Evolutionary conservation across 164 flowering plant species (phyloP).

Genomic region (Akebia trifoliata): DNA sequence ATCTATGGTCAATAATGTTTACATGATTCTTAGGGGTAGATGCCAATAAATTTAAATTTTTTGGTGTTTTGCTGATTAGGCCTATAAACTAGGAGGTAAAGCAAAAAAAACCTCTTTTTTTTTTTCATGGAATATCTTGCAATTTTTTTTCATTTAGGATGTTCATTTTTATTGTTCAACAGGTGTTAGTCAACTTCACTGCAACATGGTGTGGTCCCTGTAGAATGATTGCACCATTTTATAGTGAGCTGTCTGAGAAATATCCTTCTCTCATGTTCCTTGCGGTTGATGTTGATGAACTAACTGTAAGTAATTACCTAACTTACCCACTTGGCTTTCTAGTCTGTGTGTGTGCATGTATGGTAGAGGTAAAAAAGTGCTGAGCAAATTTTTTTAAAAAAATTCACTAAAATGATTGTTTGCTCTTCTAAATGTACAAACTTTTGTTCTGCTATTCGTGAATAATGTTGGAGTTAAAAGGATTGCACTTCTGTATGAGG

Average conservation of each 20-base stretch:
- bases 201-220: conserved; percentile 99
- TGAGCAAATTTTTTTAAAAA: no score
- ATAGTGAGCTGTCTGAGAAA: conserved; percentile 64
- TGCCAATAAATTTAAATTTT: no score
- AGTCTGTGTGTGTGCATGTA: neutral
- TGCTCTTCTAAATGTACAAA: no score
- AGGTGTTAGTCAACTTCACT: conserved; percentile 91
- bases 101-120: neutral
- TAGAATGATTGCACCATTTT: conserved; percentile 66
- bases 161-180: conserved; percentile 14
- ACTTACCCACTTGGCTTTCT: neutral
- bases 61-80: no score
- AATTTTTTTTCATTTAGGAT: neutral
- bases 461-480: no score
- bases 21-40: no score
- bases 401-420: no score
- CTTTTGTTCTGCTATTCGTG: no score
- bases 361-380: conserved; percentile 1
- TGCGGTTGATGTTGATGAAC: conserved; percentile 85
- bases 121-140: neutral
- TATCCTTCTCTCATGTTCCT: conserved; percentile 63
- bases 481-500: no score
- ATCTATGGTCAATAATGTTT: no score
- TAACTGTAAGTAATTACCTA: conserved; percentile 49
- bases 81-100: no score